A percentile compares a stretch with the other conserved stretches of the same genome.
These are phyloP conservation scores for Stemphylium vesicarium DNA, from an alignment of 2,329 filamentous ascomycete genomes.

Conservation along the genomic window DNA sequence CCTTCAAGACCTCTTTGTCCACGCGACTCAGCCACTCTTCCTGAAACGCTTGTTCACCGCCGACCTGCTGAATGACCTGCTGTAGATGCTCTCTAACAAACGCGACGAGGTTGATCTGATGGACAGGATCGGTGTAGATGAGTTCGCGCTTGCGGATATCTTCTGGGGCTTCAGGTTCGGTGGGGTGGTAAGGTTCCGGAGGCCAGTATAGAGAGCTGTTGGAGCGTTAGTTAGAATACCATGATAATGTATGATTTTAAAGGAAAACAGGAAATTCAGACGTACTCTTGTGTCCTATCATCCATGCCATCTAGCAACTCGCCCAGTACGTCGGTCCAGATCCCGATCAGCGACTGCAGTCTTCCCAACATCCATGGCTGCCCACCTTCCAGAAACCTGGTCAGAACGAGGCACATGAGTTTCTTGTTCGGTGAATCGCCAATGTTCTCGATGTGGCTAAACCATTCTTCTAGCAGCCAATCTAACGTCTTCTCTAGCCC, in stretches of 20 bases:
- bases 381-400: slow-evolving; percentile 70
- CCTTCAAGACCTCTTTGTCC: slow-evolving; percentile 71
- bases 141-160: slow-evolving; percentile 58
- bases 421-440: slow-evolving; percentile 71
- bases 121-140: slow-evolving; percentile 68
- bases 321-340: slow-evolving; percentile 75
- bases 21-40: slow-evolving; percentile 75
- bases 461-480: slow-evolving; percentile 66
- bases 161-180: slow-evolving; percentile 52
- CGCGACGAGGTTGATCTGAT: slow-evolving; percentile 66
- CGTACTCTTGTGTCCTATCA: slow-evolving; percentile 50
- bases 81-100: slow-evolving; percentile 70
- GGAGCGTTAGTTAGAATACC: background rate
- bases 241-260: background rate
- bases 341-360: slow-evolving; percentile 74
- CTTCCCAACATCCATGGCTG: slow-evolving; percentile 63
- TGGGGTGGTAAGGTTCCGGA: slow-evolving; percentile 36
- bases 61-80: slow-evolving; percentile 63
- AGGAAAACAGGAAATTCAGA: slow-evolving; percentile 2
- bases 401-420: slow-evolving; percentile 74
- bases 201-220: slow-evolving; percentile 53
- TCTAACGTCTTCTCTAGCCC: slow-evolving; percentile 45
- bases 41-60: slow-evolving; percentile 71
- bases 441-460: slow-evolving; percentile 71
- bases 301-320: slow-evolving; percentile 69